A percentile compares a stretch with the other conserved stretches of the same genome.
Evolutionary conservation across 73 alveolate species (phyloP).

Genomic region (Paramecium caudatum): DNA sequence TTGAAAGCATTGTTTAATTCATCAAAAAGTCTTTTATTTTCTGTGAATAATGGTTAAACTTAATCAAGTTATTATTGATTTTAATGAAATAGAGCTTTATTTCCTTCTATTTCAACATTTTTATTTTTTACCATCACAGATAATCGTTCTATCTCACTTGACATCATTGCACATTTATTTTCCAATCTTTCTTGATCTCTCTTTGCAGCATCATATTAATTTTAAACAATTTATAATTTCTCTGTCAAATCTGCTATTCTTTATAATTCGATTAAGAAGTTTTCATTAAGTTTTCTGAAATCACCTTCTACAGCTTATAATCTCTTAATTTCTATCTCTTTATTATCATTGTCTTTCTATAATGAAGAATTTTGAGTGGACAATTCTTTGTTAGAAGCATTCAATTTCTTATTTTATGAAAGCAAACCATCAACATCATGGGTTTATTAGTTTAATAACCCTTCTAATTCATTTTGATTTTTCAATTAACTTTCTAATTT

Average conservation of each 20-base stretch:
- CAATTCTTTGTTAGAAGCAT: neutral
- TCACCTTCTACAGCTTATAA: conserved; percentile 20
- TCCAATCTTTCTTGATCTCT: conserved; percentile 53
- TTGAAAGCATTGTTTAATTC: conserved; percentile 51
- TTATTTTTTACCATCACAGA: conserved; percentile 30
- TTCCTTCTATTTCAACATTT: conserved; percentile 24
- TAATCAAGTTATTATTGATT: conserved; percentile 11
- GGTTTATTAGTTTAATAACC: neutral
- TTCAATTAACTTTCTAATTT: neutral
- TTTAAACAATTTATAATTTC: neutral
- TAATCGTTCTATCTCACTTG: conserved; percentile 60
- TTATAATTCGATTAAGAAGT: neutral
- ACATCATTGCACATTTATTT: conserved; percentile 29
- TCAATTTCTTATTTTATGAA: neutral
- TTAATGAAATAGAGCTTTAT: neutral
- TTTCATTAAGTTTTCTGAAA: conserved; percentile 36
- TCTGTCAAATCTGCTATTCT: conserved; percentile 41
- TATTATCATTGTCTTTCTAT: neutral
- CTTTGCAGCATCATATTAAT: neutral
- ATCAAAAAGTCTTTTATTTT: conserved; percentile 52
- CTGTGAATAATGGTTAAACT: neutral
- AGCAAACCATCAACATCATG: conserved; percentile 12
- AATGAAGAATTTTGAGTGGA: neutral
- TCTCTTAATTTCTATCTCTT: conserved; percentile 53
- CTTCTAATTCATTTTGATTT: neutral